Evolutionary conservation across 2,329 filamentous ascomycete species (phyloP), one percentile per base, ranked within the genome.

Genomic region (Microcyclospora tardicrescens): DNA sequence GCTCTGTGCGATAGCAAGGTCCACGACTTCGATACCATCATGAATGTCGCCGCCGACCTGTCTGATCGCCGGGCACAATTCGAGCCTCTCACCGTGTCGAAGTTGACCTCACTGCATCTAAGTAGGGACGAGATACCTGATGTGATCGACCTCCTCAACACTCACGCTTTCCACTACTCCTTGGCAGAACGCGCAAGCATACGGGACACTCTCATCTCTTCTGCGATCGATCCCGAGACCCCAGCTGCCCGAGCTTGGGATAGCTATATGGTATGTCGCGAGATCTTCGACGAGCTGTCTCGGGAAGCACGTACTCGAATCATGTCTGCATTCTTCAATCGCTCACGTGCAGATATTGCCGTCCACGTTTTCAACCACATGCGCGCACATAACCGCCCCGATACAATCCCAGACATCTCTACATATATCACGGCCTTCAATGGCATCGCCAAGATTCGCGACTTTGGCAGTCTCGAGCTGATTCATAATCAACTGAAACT

Each of bases 401-500:
- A 66, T 1, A 73, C 75, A 15, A 75, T 81, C 1, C 85, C 91
- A 0, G 79, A 69, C 2, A 61, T 73, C 9, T 77, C 84, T 33
- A 82, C 81, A 5, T 98, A 98, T 55, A 72, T 84, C 3, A 64
- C 71, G 28, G 87, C 79, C 44, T 80, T 96, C 41, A 74, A 83
- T 43, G 84, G 85, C 2, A 73, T 94, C 16, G 56, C 54, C 5
- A 48, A 47, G 34, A 38, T 55, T 3, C 44, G 45, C 27, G 58
- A 61, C 34, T 37, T 57, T 1, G 77, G 83, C 40, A 77, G 77
- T 32, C 64, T 95, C 14, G 75, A 77, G 42, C 75, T 81, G 44
- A 74, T 93, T 2, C 82, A 94, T 64, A 94, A 95, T 56, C 89
- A 94, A 75, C 70, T 95, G 48, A 96, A 94, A 63, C 79, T 95